Evolutionary conservation across 1,284 basidiomycete species (phyloP).

Genomic region (Microbotryum intermedium): DNA sequence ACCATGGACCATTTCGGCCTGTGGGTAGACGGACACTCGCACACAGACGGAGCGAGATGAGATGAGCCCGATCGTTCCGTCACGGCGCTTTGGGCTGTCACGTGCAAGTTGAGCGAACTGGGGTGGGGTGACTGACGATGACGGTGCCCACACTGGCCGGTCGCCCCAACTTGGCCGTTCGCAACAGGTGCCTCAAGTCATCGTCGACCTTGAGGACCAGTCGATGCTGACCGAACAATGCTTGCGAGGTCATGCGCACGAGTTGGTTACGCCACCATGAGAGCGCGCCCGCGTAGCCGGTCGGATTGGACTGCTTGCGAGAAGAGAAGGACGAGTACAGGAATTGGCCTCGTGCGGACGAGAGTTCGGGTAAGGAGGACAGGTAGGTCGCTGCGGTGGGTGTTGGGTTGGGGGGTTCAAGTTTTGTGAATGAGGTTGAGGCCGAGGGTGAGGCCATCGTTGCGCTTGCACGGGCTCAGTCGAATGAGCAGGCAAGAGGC

Average conservation of each 20-base stretch:
- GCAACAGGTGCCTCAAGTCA: conserved; percentile 19
- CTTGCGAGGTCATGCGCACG: conserved; percentile 15
- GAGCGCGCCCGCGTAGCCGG: conserved; percentile 27
- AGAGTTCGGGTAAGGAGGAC: conserved; percentile 15
- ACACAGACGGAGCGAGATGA: no score
- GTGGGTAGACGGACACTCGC: no score
- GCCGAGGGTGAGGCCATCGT: no score
- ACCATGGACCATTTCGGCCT: no score
- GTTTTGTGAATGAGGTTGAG: no score
- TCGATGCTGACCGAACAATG: conserved; percentile 21
- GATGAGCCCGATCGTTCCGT: no score
- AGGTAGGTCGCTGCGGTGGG: background rate
- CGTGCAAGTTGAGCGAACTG: no score
- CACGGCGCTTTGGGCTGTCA: no score
- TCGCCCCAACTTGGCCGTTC: conserved; percentile 26
- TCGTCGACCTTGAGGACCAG: conserved; percentile 28
- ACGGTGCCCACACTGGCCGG: conserved; percentile 29
- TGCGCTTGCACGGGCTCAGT: no score
- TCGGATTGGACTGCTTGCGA: conserved; percentile 29
- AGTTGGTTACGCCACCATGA: conserved; percentile 31
- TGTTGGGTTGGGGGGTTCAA: no score
- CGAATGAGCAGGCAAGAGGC: no score
- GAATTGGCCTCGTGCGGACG: conserved; percentile 13
- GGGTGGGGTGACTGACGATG: conserved; percentile 11
- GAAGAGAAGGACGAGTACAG: conserved; percentile 25